A percentile compares a stretch with the other conserved stretches of the same genome.
These are phyloP conservation scores for Didymellaceae sp. DNA, from an alignment of 2,329 filamentous ascomycete genomes.

Conservation along the genomic window DNA sequence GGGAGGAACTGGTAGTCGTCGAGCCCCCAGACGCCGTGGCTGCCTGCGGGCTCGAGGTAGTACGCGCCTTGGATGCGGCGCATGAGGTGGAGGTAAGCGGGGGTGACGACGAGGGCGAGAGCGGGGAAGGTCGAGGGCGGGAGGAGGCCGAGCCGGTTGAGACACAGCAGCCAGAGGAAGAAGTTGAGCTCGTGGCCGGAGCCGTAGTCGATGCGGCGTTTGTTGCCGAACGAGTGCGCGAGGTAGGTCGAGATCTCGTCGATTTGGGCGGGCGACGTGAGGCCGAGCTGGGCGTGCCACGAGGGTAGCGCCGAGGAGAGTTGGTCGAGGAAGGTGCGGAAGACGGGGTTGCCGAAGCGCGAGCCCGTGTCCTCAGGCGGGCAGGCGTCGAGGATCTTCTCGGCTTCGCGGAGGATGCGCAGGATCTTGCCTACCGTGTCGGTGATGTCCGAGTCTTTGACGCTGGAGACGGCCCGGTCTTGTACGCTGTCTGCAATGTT, in stretches of 20 bases:
- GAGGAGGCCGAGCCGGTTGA: slow-evolving; percentile 78
- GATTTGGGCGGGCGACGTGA: slow-evolving; percentile 61
- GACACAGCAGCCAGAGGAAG: slow-evolving; percentile 92
- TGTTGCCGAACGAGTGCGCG: slow-evolving; percentile 82
- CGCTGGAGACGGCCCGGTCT: slow-evolving; percentile 69
- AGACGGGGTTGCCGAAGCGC: slow-evolving; percentile 92
- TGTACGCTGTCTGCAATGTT: slow-evolving; percentile 81
- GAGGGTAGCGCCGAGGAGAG: slow-evolving; percentile 54
- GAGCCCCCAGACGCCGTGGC: slow-evolving; percentile 60
- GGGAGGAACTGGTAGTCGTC: slow-evolving; percentile 62
- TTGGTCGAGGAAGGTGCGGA: slow-evolving; percentile 79
- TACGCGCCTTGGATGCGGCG: slow-evolving; percentile 87
- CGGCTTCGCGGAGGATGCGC: slow-evolving; percentile 71
- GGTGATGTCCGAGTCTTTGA: slow-evolving; percentile 66
- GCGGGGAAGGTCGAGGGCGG: slow-evolving; percentile 70
- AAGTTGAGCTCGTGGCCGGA: slow-evolving; percentile 98
- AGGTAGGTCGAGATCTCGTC: slow-evolving; percentile 82
- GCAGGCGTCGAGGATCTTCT: slow-evolving; percentile 68
- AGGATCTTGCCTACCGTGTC: slow-evolving; percentile 69
- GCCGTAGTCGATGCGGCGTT: slow-evolving; percentile 85
- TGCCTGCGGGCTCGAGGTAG: slow-evolving; percentile 82
- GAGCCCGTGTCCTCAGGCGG: slow-evolving; percentile 90
- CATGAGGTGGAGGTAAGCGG: slow-evolving; percentile 85
- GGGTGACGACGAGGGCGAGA: slow-evolving; percentile 79
- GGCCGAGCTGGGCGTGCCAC: slow-evolving; percentile 70